Percentiles rank a stretch among this genome's conserved stretches.
Conservation (phyloP, 208 protist species). For the Trichomonas tenax region DNA sequence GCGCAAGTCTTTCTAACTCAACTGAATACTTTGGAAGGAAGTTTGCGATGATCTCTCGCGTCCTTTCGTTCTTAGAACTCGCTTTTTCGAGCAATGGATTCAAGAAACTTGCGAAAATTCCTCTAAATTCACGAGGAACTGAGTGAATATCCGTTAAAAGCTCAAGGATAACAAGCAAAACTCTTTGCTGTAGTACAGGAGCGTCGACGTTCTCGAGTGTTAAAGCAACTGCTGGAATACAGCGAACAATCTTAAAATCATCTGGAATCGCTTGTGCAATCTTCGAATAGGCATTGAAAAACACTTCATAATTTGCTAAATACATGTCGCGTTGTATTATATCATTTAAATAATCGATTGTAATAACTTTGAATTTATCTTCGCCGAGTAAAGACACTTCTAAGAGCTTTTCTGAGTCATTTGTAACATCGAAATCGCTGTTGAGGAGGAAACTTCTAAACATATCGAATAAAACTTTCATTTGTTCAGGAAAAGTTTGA, state of each 20-base stretch:
- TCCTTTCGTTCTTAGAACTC: neutral
- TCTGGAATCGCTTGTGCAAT: neutral
- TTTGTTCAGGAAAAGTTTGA: neutral
- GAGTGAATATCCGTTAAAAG: neutral
- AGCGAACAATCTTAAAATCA: neutral
- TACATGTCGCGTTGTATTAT: neutral
- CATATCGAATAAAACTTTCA: neutral
- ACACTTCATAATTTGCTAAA: neutral
- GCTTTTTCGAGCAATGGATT: neutral
- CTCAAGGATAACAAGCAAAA: neutral
- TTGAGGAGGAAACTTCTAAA: neutral
- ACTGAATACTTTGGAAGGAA: neutral
- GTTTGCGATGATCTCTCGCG: neutral
- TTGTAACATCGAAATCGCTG: neutral
- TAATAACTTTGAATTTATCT: neutral
- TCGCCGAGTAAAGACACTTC: neutral
- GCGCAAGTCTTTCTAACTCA: neutral
- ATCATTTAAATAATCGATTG: neutral
- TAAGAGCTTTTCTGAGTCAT: neutral
- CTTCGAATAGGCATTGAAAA: neutral
- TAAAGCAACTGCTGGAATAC: neutral
- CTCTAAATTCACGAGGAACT: neutral
- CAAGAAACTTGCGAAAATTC: neutral
- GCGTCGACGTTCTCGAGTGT: neutral
- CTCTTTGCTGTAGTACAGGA: neutral